Evolutionary conservation across 140 eudicot species (phyloP).

Genomic region (Bidens hawaiensis): DNA sequence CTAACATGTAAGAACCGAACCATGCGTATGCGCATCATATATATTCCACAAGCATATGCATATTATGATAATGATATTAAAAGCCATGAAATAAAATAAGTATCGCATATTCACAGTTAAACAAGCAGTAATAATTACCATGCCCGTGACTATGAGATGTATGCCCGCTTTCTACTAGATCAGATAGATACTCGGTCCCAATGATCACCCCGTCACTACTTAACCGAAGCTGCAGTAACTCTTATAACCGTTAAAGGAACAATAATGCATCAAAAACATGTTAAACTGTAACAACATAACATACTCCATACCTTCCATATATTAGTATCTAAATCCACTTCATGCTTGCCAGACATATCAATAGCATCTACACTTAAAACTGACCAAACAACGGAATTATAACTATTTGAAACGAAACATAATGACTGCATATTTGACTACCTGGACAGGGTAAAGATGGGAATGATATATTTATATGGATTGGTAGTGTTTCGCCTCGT

Average conservation of each 20-base stretch:
- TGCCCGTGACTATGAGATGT: conserved; percentile 64
- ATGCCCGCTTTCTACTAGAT: conserved; percentile 85
- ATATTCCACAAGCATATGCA: background rate
- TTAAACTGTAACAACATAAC: conserved; percentile 2
- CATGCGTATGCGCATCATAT: background rate
- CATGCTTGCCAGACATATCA: conserved; percentile 99
- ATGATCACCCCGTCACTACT: conserved; percentile 61
- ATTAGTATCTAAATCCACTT: conserved; percentile 97
- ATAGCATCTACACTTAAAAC: too few species aligned
- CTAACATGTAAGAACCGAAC: conserved; percentile 25
- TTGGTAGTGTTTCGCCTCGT: conserved; percentile 99
- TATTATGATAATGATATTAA: conserved; percentile 12
- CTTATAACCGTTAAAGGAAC: conserved; percentile 8
- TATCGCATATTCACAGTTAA: too few species aligned
- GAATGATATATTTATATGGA: conserved; percentile 88
- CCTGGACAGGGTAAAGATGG: conserved; percentile 98
- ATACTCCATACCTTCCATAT: conserved; percentile 81
- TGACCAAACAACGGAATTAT: conserved; percentile 33
- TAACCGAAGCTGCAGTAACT: conserved; percentile 77
- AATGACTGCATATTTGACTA: conserved; percentile 23
- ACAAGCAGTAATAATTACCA: conserved; percentile 40
- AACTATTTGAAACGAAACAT: conserved; percentile 2
- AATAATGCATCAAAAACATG: background rate
- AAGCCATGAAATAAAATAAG: background rate
- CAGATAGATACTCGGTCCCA: conserved; percentile 85